Evolutionary conservation across 164 flowering plant genomes (phyloP).

Genomic region (Vitis rupestris): DNA sequence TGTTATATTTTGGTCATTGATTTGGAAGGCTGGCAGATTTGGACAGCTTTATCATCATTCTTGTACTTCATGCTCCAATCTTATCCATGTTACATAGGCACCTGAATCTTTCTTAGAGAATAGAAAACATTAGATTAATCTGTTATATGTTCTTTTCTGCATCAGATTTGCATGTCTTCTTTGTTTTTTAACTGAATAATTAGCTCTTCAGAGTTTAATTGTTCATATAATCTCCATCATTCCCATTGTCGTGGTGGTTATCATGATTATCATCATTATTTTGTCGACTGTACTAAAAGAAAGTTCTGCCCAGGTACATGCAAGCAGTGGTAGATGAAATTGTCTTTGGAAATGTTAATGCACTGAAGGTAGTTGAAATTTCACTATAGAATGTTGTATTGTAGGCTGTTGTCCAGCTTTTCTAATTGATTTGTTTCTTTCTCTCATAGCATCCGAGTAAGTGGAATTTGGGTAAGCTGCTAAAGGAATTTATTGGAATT

Average conservation of each 20-base stretch:
- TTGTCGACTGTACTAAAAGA: background rate
- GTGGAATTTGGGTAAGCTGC: constrained; percentile 72
- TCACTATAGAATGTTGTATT: constrained; percentile 1
- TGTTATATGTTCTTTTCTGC: too few species aligned
- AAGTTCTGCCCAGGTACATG: constrained; percentile 69
- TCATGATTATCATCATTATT: background rate
- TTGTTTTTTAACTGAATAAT: too few species aligned
- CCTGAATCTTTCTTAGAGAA: too few species aligned
- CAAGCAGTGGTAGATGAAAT: constrained; percentile 96
- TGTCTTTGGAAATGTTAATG: constrained; percentile 58
- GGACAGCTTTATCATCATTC: too few species aligned
- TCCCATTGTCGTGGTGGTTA: background rate
- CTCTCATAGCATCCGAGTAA: constrained; percentile 61
- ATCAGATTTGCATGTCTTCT: too few species aligned
- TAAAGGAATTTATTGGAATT: constrained; percentile 58
- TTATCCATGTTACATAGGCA: too few species aligned
- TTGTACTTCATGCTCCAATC: too few species aligned
- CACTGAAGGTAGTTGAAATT: constrained; percentile 54
- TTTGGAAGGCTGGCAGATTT: too few species aligned
- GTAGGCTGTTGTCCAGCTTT: background rate
- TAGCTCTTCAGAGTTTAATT: too few species aligned
- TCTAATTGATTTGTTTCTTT: constrained; percentile 7
- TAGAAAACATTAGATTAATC: too few species aligned
- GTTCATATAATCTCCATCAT: too few species aligned
- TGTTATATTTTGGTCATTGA: too few species aligned